Evolutionary conservation across 768 basidiomycete species (phyloP), one percentile per base, ranked within the genome.

Genomic region (Cubamyces sp.): DNA sequence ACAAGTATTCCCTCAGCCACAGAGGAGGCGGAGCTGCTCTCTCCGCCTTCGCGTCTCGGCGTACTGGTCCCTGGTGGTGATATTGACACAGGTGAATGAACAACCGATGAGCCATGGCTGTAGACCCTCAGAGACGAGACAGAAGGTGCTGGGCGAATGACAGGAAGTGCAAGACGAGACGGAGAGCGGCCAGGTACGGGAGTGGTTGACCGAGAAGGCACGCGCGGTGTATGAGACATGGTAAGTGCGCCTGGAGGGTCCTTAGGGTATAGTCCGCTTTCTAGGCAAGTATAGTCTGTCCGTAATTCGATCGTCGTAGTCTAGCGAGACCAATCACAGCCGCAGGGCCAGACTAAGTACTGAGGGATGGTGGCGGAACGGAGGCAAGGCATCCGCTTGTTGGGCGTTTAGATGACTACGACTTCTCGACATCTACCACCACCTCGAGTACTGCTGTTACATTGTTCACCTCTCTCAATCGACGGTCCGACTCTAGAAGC

Each of bases 1-100:
- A 92, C 79, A 43, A 92, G 76, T 55, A 92, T 87, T 9, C 87
- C 86, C 65, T 90, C 89, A 4, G 54, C 48, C 19, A 89, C 80
- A 40, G 91, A 92, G 48, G 88, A 91, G 39, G 88, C 83, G 21
- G 88, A 86, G 54, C 69, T 69, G 28, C 57, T 63, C 12, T 54
- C 54, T 8, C 46, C 62, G 25, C 61, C 57, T 51, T 52, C 57
- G 47, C 63, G 54, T 49, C 51, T 19, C 26, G 43, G 34, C 28
- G 52, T 46, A 8, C 43, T n/a, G 51, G 60, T 26, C 8, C 40
- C 45, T 12, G 28, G 61, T 11, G 69, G 64, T 5, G 65, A 66
- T 7, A 46, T 49, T 2, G 65, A 66, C 25, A 61, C 25, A 0
- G 67, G 68, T 0, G 71, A 66, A 14, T 60, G 66, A 3, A 60